Evolutionary conservation across 768 basidiomycete genomes (phyloP).

Genomic region (Cyclocybe aegerita): DNA sequence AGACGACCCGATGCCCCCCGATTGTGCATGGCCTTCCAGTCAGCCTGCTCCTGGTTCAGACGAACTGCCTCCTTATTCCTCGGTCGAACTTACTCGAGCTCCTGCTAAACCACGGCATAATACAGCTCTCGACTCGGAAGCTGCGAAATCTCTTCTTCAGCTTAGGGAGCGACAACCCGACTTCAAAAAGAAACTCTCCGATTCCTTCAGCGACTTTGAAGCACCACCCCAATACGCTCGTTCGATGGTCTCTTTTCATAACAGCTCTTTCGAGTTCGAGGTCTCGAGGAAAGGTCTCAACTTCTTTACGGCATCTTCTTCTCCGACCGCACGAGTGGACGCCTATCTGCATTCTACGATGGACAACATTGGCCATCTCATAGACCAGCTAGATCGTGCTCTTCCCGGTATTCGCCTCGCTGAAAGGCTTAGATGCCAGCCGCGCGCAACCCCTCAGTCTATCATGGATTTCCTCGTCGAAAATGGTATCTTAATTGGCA

Average conservation of each 20-base stretch:
- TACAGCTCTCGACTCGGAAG: neutral
- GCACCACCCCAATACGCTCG: conserved; percentile 42
- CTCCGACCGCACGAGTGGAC: neutral
- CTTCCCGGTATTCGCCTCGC: conserved; percentile 50
- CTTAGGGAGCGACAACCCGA: conserved; percentile 2
- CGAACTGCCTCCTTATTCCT: conserved; percentile 15
- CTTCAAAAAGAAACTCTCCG: conserved; percentile 23
- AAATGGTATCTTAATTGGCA: conserved; percentile 24
- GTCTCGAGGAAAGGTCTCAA: conserved; percentile 34
- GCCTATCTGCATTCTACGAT: neutral
- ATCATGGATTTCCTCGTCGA: conserved; percentile 40
- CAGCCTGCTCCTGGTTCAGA: conserved; percentile 2
- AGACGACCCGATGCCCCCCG: conserved; percentile 8
- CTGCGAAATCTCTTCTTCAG: neutral
- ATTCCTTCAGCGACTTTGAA: conserved; percentile 39
- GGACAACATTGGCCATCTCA: conserved; percentile 29
- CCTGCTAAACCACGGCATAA: neutral
- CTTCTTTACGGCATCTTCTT: conserved; percentile 16
- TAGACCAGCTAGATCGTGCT: conserved; percentile 37
- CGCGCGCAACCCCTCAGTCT: conserved; percentile 36
- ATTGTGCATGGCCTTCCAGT: conserved; percentile 8
- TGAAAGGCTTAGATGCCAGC: conserved; percentile 34
- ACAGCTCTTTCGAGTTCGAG: conserved; percentile 45
- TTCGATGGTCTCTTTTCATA: conserved; percentile 41
- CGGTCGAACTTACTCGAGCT: neutral